Evolutionary conservation across 1,284 basidiomycete genomes (phyloP).

Genomic region (Puccinia triticina): DNA sequence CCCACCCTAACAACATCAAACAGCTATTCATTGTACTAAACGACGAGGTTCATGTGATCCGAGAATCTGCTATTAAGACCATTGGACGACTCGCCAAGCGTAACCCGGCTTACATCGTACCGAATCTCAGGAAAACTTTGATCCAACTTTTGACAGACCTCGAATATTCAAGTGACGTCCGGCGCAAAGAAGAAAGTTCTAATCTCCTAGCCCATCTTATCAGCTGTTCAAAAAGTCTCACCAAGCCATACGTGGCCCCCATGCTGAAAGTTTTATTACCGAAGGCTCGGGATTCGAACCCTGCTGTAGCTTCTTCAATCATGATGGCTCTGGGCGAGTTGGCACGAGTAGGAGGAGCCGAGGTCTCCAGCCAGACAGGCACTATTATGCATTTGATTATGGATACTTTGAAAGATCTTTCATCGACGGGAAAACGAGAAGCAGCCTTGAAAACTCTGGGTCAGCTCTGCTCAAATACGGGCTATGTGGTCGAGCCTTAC

Average conservation of each 20-base stretch:
- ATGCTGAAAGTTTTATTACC: conserved; percentile 88
- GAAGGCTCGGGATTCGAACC: conserved; percentile 81
- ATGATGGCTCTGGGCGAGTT: conserved; percentile 94
- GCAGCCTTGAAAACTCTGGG: conserved; percentile 92
- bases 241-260: conserved; percentile 95
- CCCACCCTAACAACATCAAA: conserved; percentile 96
- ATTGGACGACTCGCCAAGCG: conserved; percentile 93
- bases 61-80: conserved; percentile 83
- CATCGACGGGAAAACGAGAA: conserved; percentile 78
- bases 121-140: conserved; percentile 89
- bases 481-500: conserved; percentile 88
- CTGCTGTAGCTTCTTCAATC: conserved; percentile 88
- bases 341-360: conserved; percentile 89
- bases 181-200: conserved; percentile 84
- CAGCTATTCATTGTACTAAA: conserved; percentile 97
- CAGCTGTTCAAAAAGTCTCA: conserved; percentile 85
- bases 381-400: conserved; percentile 89
- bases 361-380: conserved; percentile 78
- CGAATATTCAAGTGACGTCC: conserved; percentile 89
- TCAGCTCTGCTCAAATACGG: conserved; percentile 92
- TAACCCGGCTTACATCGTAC: conserved; percentile 99
- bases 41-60: conserved; percentile 93
- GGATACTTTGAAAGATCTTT: conserved; percentile 81
- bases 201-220: conserved; percentile 82
- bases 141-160: conserved; percentile 96